These are phyloP conservation scores for Yamadazyma conglobata DNA, from an alignment of 1,139 yeast species.

Conservation along the genomic window DNA sequence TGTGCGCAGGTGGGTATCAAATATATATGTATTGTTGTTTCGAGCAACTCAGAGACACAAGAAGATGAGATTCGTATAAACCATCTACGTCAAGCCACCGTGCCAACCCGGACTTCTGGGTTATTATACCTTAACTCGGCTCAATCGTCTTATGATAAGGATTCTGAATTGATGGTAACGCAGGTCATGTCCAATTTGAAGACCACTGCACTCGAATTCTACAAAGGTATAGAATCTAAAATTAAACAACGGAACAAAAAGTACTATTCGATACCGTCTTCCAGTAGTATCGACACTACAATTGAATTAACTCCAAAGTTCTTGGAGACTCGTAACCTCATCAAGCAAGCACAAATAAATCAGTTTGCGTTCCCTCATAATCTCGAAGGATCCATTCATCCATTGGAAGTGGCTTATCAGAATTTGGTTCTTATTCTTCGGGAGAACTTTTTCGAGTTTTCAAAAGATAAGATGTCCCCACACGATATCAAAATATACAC, in stretches of 20 bases:
- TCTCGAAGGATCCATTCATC: slow-evolving; percentile 28
- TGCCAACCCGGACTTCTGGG: slow-evolving; percentile 30
- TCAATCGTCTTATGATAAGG: slow-evolving; percentile 17
- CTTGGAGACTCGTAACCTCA: slow-evolving; percentile 37
- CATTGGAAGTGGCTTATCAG: slow-evolving; percentile 35
- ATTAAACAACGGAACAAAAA: slow-evolving; percentile 37
- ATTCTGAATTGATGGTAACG: slow-evolving; percentile 27
- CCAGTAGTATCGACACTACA: slow-evolving; percentile 24
- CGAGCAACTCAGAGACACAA: slow-evolving; percentile 13
- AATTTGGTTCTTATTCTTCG: slow-evolving; percentile 25
- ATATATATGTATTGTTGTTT: slow-evolving; percentile 28
- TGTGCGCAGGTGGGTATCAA: slow-evolving; percentile 21
- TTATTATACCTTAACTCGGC: slow-evolving; percentile 19
- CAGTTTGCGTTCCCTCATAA: slow-evolving; percentile 36
- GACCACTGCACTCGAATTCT: slow-evolving; percentile 31
- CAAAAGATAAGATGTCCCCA: slow-evolving; percentile 16
- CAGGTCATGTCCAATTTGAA: slow-evolving; percentile 31
- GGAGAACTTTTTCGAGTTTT: slow-evolving; percentile 17
- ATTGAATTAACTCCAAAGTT: slow-evolving; percentile 36
- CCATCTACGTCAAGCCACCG: slow-evolving; percentile 26
- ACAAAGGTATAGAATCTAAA: slow-evolving; percentile 27
- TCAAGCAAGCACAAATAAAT: slow-evolving; percentile 35
- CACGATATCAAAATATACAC: slow-evolving; percentile 29
- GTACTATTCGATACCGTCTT: slow-evolving; percentile 35
- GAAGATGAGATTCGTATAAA: slow-evolving; percentile 20